Conservation (phyloP, 1,284 basidiomycete species). For the Tylopilus sp. region DNA sequence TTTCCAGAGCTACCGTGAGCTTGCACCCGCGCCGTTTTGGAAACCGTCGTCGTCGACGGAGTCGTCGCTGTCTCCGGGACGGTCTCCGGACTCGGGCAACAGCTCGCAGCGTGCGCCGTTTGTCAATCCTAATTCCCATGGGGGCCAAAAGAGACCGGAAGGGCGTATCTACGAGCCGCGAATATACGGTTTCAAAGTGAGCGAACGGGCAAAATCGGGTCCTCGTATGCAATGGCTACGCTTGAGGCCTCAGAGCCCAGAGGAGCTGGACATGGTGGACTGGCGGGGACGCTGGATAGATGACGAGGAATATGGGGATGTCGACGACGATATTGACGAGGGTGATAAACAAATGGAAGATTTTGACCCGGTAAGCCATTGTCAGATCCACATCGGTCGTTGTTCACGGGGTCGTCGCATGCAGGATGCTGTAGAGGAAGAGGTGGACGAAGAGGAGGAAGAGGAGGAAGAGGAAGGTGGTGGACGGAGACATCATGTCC, state of each 20-base stretch:
- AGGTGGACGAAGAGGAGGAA: constrained; percentile 65
- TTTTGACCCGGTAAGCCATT: constrained; percentile 69
- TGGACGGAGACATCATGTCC: constrained; percentile 33
- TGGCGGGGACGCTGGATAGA: constrained; percentile 85
- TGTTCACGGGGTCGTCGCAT: constrained; percentile 10
- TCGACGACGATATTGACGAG: constrained; percentile 63
- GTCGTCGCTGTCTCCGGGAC: constrained; percentile 53
- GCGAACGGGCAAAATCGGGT: constrained; percentile 82
- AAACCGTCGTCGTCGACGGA: constrained; percentile 53
- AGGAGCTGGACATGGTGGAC: constrained; percentile 85
- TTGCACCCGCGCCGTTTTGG: constrained; percentile 85
- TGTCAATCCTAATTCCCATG: constrained; percentile 80
- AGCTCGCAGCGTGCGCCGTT: constrained; percentile 58
- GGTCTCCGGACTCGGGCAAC: constrained; percentile 48
- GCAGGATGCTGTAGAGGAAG: constrained; percentile 38
- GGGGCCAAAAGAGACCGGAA: constrained; percentile 82
- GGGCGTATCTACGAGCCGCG: constrained; percentile 88
- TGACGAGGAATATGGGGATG: constrained; percentile 64
- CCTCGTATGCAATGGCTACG: constrained; percentile 98
- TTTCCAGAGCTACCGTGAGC: constrained; percentile 95
- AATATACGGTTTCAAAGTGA: constrained; percentile 92
- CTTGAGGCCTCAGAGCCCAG: constrained; percentile 74
- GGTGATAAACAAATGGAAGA: constrained; percentile 77
- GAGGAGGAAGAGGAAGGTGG: constrained; percentile 55
- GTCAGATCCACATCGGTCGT: neutral